phyloP scores from a whole-genome alignment of 768 basidiomycete species.

The Psilocybe sp. region DNA sequence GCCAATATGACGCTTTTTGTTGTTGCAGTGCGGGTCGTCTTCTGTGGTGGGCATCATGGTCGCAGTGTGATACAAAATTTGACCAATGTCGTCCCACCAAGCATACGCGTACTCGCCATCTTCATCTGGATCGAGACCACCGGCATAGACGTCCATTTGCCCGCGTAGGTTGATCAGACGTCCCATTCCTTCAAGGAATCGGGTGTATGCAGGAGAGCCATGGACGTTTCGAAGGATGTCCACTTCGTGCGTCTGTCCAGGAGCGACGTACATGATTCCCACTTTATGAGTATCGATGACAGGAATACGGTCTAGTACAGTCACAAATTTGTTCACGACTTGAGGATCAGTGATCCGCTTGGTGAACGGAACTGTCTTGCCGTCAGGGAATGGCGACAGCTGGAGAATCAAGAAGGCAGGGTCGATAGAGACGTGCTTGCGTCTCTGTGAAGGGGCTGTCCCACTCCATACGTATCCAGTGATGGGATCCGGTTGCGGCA shows the following conservation, averaged over 20 bases:
- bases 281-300: slow-evolving; percentile 98
- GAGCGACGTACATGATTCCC: slow-evolving; percentile 93
- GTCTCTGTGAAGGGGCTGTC: slow-evolving; percentile 82
- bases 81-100: slow-evolving; percentile 98
- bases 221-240: slow-evolving; percentile 89
- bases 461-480: slow-evolving; percentile 89
- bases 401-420: slow-evolving; percentile 86
- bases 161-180: slow-evolving; percentile 84
- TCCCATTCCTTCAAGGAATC: slow-evolving; percentile 89
- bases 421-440: slow-evolving; percentile 82
- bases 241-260: slow-evolving; percentile 78
- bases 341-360: slow-evolving; percentile 48
- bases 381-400: slow-evolving; percentile 64
- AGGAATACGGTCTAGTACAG: slow-evolving; percentile 76
- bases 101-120: slow-evolving; percentile 98
- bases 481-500: slow-evolving; percentile 62
- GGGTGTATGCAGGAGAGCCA: slow-evolving; percentile 92
- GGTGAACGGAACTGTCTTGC: slow-evolving; percentile 33
- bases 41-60: slow-evolving; percentile 90
- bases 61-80: slow-evolving; percentile 92
- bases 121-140: slow-evolving; percentile 85
- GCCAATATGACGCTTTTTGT: slow-evolving; percentile 95
- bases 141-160: slow-evolving; percentile 90
- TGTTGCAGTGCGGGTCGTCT: slow-evolving; percentile 66
- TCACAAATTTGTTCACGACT: slow-evolving; percentile 55